phyloP scores from a whole-genome alignment of 2,329 filamentous ascomycete genomes.

The Fusarium falciforme region DNA sequence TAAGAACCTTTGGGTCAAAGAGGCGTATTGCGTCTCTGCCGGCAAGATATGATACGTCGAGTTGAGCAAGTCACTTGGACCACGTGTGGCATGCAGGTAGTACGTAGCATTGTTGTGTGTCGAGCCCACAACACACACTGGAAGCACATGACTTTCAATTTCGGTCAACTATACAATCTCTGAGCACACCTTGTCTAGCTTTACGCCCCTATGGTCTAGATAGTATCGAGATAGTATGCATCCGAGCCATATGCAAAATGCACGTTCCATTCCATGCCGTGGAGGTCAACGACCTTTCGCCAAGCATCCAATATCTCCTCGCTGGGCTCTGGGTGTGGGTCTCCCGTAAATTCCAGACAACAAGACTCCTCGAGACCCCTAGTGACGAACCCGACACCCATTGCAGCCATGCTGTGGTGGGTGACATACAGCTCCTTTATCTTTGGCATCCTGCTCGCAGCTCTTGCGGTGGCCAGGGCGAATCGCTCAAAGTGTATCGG shows the following conservation, averaged over 20 bases:
- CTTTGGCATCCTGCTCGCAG: conserved; percentile 3
- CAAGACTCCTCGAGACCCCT: not conserved
- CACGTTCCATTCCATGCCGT: not conserved
- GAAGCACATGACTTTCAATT: not conserved
- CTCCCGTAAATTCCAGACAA: conserved; percentile 5
- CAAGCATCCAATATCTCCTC: not conserved
- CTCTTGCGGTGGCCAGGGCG: conserved; percentile 1
- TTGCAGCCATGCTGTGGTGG: not conserved
- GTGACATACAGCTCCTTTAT: not conserved
- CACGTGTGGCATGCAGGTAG: no score
- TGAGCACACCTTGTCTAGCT: not conserved
- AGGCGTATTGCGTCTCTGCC: no score
- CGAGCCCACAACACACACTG: not conserved
- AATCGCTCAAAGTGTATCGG: conserved; percentile 2
- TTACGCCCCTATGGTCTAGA: not conserved
- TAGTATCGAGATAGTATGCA: not conserved
- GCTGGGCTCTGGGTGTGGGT: not conserved
- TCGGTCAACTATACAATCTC: not conserved
- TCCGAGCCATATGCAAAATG: not conserved
- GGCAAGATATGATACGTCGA: no score
- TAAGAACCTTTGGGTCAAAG: no score
- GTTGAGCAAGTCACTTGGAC: not conserved
- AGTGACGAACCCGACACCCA: not conserved
- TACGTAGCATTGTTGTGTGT: no score
- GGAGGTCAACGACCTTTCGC: not conserved